Conservation (phyloP, 2,329 filamentous ascomycete genomes). For the Sporothrix humicola region DNA sequence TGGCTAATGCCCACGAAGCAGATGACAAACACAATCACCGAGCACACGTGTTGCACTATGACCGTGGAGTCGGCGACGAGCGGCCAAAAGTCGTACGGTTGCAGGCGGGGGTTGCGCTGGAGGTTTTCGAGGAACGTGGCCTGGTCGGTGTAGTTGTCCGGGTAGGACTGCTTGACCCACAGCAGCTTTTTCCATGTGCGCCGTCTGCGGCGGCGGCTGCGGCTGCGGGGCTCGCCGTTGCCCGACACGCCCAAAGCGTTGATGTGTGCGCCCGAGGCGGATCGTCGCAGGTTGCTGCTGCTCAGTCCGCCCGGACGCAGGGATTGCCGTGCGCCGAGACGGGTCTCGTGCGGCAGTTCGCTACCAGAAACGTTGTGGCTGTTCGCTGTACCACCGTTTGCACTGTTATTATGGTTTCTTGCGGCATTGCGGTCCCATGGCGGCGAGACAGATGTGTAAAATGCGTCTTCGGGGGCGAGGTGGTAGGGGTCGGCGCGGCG, state of each 20-base stretch:
- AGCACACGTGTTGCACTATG: slow-evolving; percentile 95
- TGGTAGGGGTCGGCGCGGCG: slow-evolving; percentile 64
- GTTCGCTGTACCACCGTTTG: not conserved
- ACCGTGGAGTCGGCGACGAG: slow-evolving; percentile 93
- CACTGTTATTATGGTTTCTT: not conserved
- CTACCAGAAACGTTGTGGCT: slow-evolving; percentile 17
- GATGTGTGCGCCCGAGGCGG: slow-evolving; percentile 39
- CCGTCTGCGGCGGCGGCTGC: slow-evolving; percentile 68
- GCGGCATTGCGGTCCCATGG: slow-evolving; percentile 55
- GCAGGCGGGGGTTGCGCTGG: slow-evolving; percentile 88
- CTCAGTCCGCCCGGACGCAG: slow-evolving; percentile 31
- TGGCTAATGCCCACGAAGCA: slow-evolving; percentile 92
- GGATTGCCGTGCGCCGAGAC: slow-evolving; percentile 13
- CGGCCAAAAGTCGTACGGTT: slow-evolving; percentile 98
- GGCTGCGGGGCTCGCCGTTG: slow-evolving; percentile 58
- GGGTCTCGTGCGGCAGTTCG: slow-evolving; percentile 26
- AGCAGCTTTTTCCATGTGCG: slow-evolving; percentile 92
- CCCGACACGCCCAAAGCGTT: slow-evolving; percentile 45
- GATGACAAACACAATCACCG: slow-evolving; percentile 90
- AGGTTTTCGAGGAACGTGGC: slow-evolving; percentile 95
- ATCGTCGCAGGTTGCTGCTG: slow-evolving; percentile 40
- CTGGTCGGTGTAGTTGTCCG: slow-evolving; percentile 99
- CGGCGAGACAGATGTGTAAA: slow-evolving; percentile 63
- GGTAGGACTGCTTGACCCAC: slow-evolving; percentile 97
- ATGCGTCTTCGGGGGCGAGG: slow-evolving; percentile 85